Conservation (phyloP, 1,284 basidiomycete genomes). For the Tylopilus sp. region DNA sequence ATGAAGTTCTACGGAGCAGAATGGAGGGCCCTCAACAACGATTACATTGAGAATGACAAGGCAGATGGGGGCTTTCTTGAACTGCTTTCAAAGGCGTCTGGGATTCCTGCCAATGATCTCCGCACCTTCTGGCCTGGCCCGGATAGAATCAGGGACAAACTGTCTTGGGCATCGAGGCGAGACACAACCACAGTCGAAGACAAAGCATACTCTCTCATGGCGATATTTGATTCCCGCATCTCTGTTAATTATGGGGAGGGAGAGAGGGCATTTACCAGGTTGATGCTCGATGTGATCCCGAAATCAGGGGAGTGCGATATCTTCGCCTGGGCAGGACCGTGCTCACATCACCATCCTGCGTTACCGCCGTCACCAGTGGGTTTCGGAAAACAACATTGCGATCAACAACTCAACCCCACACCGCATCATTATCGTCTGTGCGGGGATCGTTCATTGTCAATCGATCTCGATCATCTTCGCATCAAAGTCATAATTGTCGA, state of each 20-base stretch:
- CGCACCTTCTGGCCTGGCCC: constrained; percentile 3
- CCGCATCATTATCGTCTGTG: constrained; percentile 22
- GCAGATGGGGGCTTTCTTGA: background rate
- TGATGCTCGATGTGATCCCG: constrained; percentile 3
- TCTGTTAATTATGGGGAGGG: background rate
- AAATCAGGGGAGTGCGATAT: constrained; percentile 6
- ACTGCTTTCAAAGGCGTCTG: constrained; percentile 1
- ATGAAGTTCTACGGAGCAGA: constrained; percentile 7
- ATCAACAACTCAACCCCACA: background rate
- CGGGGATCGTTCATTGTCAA: constrained; percentile 19
- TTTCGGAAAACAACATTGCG: constrained; percentile 4
- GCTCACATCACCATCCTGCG: constrained; percentile 8
- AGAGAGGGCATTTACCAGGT: background rate
- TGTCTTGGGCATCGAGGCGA: constrained; percentile 4
- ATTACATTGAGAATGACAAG: constrained; percentile 5
- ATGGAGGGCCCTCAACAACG: constrained; percentile 1
- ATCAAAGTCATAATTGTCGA: constrained; percentile 19
- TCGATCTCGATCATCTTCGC: constrained; percentile 6
- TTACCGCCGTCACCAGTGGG: constrained; percentile 20
- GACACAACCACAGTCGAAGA: background rate
- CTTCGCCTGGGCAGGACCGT: constrained; percentile 24
- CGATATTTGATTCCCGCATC: constrained; percentile 4
- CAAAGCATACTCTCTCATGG: constrained; percentile 1
- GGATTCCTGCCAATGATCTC: background rate
- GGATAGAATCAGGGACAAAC: constrained; percentile 2